Percentiles rank a stretch among this genome's conserved stretches.
These are phyloP conservation scores for Kalanchoe fedtschenkoi DNA, from an alignment of 164 flowering plant genomes.

Conservation along the genomic window DNA sequence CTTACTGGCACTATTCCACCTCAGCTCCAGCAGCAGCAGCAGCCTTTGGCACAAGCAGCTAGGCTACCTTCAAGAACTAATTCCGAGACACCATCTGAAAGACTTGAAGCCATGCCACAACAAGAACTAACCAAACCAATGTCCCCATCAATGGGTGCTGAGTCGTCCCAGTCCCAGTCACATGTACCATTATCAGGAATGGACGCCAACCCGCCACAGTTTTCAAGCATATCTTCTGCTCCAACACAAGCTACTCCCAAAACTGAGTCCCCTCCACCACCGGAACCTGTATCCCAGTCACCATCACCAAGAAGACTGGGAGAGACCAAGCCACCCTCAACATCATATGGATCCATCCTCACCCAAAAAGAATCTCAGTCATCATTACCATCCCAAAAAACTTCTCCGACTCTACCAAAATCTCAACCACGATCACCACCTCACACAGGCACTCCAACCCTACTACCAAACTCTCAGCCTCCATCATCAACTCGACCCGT, in stretches of 20 bases:
- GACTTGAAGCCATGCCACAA: not conserved
- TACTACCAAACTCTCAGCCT: not conserved
- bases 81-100: not conserved
- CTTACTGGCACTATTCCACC: too few relatives aligned
- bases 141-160: not conserved
- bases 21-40: too few relatives aligned
- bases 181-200: not conserved
- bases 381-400: constrained; percentile 13
- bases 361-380: constrained; percentile 3
- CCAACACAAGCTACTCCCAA: not conserved
- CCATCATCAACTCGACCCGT: constrained; percentile 3
- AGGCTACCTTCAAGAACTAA: not conserved
- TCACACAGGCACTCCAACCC: too few relatives aligned
- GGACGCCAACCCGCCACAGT: not conserved
- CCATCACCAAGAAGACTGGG: too few relatives aligned
- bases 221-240: not conserved
- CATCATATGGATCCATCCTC: constrained; percentile 11
- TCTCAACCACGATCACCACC: not conserved
- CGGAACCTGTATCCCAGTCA: too few relatives aligned
- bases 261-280: constrained; percentile 12
- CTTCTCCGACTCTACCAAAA: constrained; percentile 12
- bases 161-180: not conserved
- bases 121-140: not conserved
- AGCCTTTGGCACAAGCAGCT: not conserved
- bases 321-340: constrained; percentile 12